Base-by-base conservation (phyloP, 257 asterid species). In the Solanum pimpinellifolium region DNA sequence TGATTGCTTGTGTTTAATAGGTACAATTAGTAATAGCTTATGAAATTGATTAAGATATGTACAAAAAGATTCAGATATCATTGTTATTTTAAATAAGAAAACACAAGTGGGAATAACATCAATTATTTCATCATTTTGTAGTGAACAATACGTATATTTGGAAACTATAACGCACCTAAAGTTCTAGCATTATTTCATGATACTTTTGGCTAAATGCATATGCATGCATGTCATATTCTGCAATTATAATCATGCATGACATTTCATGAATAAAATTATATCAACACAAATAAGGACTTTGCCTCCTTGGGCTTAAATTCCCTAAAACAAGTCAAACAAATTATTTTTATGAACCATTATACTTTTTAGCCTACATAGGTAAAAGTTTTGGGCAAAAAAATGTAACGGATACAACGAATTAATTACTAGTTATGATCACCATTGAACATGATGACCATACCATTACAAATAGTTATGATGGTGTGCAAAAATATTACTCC, bases 161-260 rank as follows among this genome's bases (percentile, higher is more conserved):
- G 85, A 81, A 80, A 49, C 85, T 29, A 81, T 52, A 18, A 11
- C 29, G 44, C 29, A 47, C 69, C 29, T 49, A 49, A 18, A 16
- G 31, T 49, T 5, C 7, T 20, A 47, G 15, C 27, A 47, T 29
- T 29, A 47, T 47, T 31, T 70, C 31, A 77, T 85, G 62, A 80
- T 70, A 75, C 35, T 66, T 83, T 31, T 23, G 75, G 88, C 84
- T 46, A 46, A 46, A 60, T 41, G 65, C 14, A 46, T 78, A 46
- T 78, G 66, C 84, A 78, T 78, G 62, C 56, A 70, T 39, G 47
- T 20, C 87, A 49, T 84, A 84, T 62, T 62, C 74, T 83, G 44
- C 76, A 83, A 49, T 29, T 69, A 83, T 83, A 83, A 73, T 35
- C 87, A 87, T 88, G 86, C 72, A 75, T 82, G 59, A 12, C 86